Conservation (phyloP, 2,329 filamentous ascomycete species). For the Sordariomycetes sp. region DNA sequence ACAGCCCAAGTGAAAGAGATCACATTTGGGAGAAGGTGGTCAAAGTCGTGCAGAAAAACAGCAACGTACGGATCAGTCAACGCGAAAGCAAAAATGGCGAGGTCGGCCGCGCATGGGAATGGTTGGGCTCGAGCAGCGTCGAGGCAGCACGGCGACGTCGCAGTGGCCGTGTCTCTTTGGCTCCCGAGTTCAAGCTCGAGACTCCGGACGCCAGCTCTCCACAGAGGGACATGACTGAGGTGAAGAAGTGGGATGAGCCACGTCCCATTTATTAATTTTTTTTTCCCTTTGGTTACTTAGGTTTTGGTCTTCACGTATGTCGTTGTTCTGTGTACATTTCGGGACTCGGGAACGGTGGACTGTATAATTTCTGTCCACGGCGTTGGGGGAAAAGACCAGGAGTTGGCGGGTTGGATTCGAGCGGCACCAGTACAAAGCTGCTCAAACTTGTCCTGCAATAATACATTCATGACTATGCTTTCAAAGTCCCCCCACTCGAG, state of each 20-base stretch:
- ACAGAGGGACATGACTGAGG: conserved; percentile 14
- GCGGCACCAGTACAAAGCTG: no score
- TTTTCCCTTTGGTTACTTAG: neutral
- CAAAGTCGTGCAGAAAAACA: conserved; percentile 83
- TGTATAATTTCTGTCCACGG: no score
- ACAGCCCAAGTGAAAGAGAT: conserved; percentile 67
- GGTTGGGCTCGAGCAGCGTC: conserved; percentile 51
- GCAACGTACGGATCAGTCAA: conserved; percentile 74
- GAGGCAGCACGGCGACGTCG: conserved; percentile 35
- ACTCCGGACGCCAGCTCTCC: conserved; percentile 15
- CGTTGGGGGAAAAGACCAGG: no score
- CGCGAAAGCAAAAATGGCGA: conserved; percentile 58
- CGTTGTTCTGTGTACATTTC: no score
- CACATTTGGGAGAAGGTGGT: conserved; percentile 77
- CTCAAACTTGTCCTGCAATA: no score
- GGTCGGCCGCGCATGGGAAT: conserved; percentile 59
- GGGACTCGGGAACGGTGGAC: no score
- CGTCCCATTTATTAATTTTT: conserved; percentile 28
- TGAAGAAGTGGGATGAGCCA: conserved; percentile 31
- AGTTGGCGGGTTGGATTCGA: no score
- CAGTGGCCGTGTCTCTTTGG: conserved; percentile 42
- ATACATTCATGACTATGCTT: no score
- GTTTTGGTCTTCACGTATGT: no score
- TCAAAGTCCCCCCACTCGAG: no score
- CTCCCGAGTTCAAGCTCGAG: conserved; percentile 27